A percentile compares a stretch with the other conserved stretches of the same genome.
Evolutionary conservation across 805 yeast genomes (phyloP).

Genomic region (Candida xiaguanensis): DNA sequence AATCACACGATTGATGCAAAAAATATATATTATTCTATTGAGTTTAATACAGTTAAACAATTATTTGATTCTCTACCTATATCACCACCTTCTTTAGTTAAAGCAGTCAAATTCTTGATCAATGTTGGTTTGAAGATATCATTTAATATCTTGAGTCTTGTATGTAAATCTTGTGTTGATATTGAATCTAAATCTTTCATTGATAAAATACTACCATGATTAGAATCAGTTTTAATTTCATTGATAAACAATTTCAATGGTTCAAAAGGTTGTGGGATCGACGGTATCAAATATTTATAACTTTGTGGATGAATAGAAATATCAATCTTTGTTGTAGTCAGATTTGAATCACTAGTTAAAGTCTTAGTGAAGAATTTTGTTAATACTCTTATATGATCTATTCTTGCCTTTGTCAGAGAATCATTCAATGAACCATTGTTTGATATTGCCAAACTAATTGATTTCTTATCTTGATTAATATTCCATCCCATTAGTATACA

Average conservation of each 20-base stretch:
- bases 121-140: slow-evolving; percentile 53
- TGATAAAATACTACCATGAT: slow-evolving; percentile 16
- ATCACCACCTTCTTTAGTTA: slow-evolving; percentile 71
- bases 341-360: no score
- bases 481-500: slow-evolving; percentile 78
- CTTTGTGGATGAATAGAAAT: slow-evolving; percentile 45
- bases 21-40: not conserved
- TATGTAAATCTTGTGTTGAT: slow-evolving; percentile 58
- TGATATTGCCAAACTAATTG: slow-evolving; percentile 32
- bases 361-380: slow-evolving; percentile 44
- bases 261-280: slow-evolving; percentile 59
- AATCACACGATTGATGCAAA: not conserved
- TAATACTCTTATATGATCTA: slow-evolving; percentile 41
- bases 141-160: slow-evolving; percentile 50
- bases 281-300: slow-evolving; percentile 49
- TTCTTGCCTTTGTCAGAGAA: slow-evolving; percentile 33
- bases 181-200: slow-evolving; percentile 40
- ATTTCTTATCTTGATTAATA: slow-evolving; percentile 33
- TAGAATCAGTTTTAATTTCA: slow-evolving; percentile 15
- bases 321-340: slow-evolving; percentile 5
- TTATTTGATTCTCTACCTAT: slow-evolving; percentile 49
- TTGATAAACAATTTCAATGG: slow-evolving; percentile 56
- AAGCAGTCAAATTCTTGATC: slow-evolving; percentile 43
- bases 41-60: slow-evolving; percentile 16
- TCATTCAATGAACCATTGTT: slow-evolving; percentile 29